Conservation (phyloP, 345 rosid species). For the Heritiera fomes region DNA sequence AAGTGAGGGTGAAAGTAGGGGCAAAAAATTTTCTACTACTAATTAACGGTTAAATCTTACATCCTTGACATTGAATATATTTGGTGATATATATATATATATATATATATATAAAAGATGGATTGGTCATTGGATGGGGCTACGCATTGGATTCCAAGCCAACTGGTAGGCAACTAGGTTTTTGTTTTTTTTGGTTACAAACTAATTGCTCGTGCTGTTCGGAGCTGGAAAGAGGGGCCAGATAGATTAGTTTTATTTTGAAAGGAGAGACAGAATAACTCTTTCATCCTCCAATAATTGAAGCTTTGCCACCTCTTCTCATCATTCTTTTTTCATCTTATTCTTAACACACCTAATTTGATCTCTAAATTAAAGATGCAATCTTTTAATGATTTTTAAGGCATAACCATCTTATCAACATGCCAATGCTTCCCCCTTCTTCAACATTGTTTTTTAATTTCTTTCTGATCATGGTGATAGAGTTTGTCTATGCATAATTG, state of each 20-base stretch:
- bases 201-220: slow-evolving; percentile 8
- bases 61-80: neutral
- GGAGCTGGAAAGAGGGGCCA: slow-evolving; percentile 24
- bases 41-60: neutral
- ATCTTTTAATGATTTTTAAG: slow-evolving; percentile 20
- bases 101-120: no score
- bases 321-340: neutral
- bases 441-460: neutral
- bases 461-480: neutral
- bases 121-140: neutral
- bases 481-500: neutral
- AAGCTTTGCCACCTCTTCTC: slow-evolving; percentile 13
- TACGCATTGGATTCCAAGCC: slow-evolving; percentile 34
- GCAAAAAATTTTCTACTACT: no score
- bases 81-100: no score
- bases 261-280: slow-evolving; percentile 23
- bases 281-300: slow-evolving; percentile 39
- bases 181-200: no score
- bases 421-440: neutral
- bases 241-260: slow-evolving; percentile 10
- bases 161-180: slow-evolving; percentile 20
- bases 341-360: slow-evolving; percentile 34
- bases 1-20: no score
- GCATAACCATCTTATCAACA: slow-evolving; percentile 24
- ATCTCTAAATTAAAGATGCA: slow-evolving; percentile 12